Conservation (phyloP, 257 asterid species). For the Verbena officinalis region DNA sequence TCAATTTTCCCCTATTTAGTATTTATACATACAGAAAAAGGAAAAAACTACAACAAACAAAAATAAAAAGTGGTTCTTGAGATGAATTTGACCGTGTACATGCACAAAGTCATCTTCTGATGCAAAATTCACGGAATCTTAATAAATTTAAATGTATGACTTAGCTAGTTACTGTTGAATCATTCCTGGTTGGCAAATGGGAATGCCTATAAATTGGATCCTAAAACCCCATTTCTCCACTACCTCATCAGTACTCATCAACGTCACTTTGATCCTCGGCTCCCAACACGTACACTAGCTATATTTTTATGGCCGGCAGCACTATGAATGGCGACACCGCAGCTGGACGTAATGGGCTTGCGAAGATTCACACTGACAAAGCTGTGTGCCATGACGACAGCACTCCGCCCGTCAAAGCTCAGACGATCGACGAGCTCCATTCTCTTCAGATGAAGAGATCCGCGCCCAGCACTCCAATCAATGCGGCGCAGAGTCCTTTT, state of each 20-base stretch:
- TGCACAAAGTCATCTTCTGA: slow-evolving; percentile 9
- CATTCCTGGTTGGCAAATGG: slow-evolving; percentile 22
- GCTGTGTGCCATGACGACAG: slow-evolving; percentile 62
- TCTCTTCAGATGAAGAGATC: slow-evolving; percentile 71
- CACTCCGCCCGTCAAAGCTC: slow-evolving; percentile 62
- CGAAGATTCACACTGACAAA: slow-evolving; percentile 57
- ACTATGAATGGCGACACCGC: slow-evolving; percentile 31
- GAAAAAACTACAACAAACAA: too few species aligned
- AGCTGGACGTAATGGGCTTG: slow-evolving; percentile 49
- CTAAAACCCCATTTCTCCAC: not conserved
- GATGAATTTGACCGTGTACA: not conserved
- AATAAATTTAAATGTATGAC: slow-evolving; percentile 10
- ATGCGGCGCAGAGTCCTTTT: slow-evolving; percentile 40
- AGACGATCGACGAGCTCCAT: slow-evolving; percentile 69
- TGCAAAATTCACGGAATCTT: slow-evolving; percentile 28
- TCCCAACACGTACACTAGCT: too few species aligned
- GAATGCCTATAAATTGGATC: slow-evolving; percentile 42
- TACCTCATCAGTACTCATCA: slow-evolving; percentile 29
- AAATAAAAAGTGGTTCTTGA: not conserved
- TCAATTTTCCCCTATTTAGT: too few species aligned
- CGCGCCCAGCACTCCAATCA: slow-evolving; percentile 57
- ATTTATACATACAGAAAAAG: too few species aligned
- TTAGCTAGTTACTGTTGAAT: slow-evolving; percentile 26
- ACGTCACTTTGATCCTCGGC: slow-evolving; percentile 23
- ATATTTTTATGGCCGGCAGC: slow-evolving; percentile 61